A percentile compares a stretch with the other conserved stretches of the same genome.
These are phyloP conservation scores for Suhomyces canberraensis DNA, from an alignment of 805 yeast species.

Conservation along the genomic window DNA sequence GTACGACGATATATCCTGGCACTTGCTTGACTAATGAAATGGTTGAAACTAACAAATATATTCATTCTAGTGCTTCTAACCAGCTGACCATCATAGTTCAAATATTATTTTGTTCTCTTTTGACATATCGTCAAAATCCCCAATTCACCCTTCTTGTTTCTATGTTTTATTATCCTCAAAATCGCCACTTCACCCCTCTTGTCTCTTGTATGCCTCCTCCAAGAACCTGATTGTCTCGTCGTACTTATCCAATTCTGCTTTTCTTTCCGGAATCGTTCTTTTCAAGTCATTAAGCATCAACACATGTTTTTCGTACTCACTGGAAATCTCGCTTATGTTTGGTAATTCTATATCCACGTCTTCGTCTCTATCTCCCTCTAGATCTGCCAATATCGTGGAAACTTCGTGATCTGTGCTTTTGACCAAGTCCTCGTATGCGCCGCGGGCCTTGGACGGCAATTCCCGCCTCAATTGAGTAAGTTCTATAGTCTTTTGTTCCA, in stretches of 20 bases:
- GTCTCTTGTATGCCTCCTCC: slow-evolving; percentile 13
- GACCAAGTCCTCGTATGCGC: slow-evolving; percentile 34
- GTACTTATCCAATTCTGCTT: slow-evolving; percentile 33
- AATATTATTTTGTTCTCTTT: too few relatives aligned
- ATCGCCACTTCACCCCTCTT: slow-evolving; percentile 1
- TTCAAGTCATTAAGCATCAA: slow-evolving; percentile 32
- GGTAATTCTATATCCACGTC: slow-evolving; percentile 9
- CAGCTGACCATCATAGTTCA: too few relatives aligned
- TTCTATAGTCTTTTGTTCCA: slow-evolving; percentile 60
- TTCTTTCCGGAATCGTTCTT: slow-evolving; percentile 32
- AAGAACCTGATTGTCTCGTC: slow-evolving; percentile 29
- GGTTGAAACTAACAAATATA: too few relatives aligned
- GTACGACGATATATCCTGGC: too few relatives aligned
- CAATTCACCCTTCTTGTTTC: too few relatives aligned
- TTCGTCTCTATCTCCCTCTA: slow-evolving; percentile 10
- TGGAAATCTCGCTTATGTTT: slow-evolving; percentile 14
- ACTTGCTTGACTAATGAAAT: too few relatives aligned
- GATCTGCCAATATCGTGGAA: slow-evolving; percentile 22
- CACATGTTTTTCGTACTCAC: slow-evolving; percentile 28
- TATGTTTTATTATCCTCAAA: too few relatives aligned
- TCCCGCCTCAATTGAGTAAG: slow-evolving; percentile 54
- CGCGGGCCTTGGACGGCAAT: slow-evolving; percentile 43
- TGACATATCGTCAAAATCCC: too few relatives aligned
- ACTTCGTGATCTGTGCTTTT: slow-evolving; percentile 29
- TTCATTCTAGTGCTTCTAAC: too few relatives aligned